Evolutionary conservation across 129 eudicot species (phyloP).

Genomic region (Flaveria linearis): DNA sequence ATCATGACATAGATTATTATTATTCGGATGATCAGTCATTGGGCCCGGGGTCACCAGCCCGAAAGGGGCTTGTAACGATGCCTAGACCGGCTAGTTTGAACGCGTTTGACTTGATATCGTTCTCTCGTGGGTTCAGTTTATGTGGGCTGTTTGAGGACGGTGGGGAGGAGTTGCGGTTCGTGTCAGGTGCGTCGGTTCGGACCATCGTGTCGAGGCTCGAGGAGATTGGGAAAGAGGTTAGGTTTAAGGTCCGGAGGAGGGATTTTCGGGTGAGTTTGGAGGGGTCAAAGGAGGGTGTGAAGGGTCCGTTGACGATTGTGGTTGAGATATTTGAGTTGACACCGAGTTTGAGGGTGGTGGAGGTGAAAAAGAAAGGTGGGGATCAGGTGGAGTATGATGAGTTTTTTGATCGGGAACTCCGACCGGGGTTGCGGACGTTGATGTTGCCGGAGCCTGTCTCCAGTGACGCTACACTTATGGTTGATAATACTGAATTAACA

Average conservation of each 20-base stretch:
- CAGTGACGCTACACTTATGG: not conserved
- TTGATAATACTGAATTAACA: not conserved
- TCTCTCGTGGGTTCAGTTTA: conserved; percentile 20
- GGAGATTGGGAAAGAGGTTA: conserved; percentile 17
- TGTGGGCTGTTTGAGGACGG: conserved; percentile 22
- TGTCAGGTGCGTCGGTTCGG: not conserved
- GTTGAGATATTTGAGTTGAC: conserved; percentile 18
- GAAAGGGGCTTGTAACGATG: not conserved
- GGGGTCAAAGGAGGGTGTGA: conserved; percentile 18
- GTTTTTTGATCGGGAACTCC: not conserved
- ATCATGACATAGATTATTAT: not conserved
- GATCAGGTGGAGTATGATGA: conserved; percentile 3
- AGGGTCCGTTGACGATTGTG: conserved; percentile 14
- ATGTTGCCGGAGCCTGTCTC: conserved; percentile 9
- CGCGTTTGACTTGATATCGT: conserved; percentile 17
- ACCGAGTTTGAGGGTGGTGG: conserved; percentile 9
- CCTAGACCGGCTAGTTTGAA: conserved; percentile 21
- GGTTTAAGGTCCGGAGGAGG: conserved; percentile 3
- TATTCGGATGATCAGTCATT: not conserved
- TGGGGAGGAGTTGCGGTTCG: conserved; percentile 13
- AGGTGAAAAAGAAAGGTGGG: conserved; percentile 4
- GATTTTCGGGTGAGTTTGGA: conserved; percentile 19
- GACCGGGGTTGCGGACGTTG: not conserved
- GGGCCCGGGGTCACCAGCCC: too few species aligned
- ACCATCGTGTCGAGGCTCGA: not conserved